These are phyloP conservation scores for Colletotrichum theobromicola DNA, from an alignment of 2,329 filamentous ascomycete genomes.

Conservation along the genomic window DNA sequence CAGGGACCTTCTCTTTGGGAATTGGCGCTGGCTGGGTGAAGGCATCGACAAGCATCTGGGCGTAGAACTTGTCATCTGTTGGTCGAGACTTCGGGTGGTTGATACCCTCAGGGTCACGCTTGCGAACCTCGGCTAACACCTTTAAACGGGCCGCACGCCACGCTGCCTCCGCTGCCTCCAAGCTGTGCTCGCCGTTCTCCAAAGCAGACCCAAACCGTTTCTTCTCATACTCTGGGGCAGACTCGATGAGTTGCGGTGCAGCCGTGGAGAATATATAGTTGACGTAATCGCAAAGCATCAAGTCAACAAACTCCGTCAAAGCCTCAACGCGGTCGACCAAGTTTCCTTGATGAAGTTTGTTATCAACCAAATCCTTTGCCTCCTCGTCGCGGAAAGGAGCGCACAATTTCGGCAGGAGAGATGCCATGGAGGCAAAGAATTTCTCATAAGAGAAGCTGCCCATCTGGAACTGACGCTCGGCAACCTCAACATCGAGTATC, in stretches of 20 bases:
- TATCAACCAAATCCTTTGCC: slow-evolving; percentile 71
- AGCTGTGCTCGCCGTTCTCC: slow-evolving; percentile 56
- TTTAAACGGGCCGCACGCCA: slow-evolving; percentile 71
- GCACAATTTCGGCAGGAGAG: slow-evolving; percentile 78
- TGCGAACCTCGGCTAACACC: slow-evolving; percentile 68
- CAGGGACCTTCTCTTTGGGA: slow-evolving; percentile 64
- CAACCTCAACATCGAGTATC: slow-evolving; percentile 74
- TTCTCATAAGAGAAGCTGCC: slow-evolving; percentile 82
- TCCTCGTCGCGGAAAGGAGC: slow-evolving; percentile 81
- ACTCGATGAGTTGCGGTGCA: slow-evolving; percentile 73
- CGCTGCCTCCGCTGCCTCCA: slow-evolving; percentile 66
- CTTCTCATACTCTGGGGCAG: slow-evolving; percentile 76
- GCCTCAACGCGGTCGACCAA: slow-evolving; percentile 80
- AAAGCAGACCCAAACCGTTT: slow-evolving; percentile 72
- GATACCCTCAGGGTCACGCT: slow-evolving; percentile 72
- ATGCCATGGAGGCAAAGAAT: slow-evolving; percentile 79
- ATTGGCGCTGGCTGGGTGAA: slow-evolving; percentile 71
- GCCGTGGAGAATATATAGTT: slow-evolving; percentile 80
- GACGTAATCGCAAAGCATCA: slow-evolving; percentile 80
- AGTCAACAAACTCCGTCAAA: slow-evolving; percentile 76
- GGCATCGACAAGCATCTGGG: slow-evolving; percentile 76
- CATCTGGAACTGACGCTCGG: slow-evolving; percentile 70
- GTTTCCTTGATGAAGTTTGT: slow-evolving; percentile 63
- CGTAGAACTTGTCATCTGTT: slow-evolving; percentile 73
- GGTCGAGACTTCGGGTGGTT: slow-evolving; percentile 67